Evolutionary conservation across 345 rosid genomes (phyloP), one percentile per base, ranked within the genome.

Genomic region (Pseudoturritis turrita): DNA sequence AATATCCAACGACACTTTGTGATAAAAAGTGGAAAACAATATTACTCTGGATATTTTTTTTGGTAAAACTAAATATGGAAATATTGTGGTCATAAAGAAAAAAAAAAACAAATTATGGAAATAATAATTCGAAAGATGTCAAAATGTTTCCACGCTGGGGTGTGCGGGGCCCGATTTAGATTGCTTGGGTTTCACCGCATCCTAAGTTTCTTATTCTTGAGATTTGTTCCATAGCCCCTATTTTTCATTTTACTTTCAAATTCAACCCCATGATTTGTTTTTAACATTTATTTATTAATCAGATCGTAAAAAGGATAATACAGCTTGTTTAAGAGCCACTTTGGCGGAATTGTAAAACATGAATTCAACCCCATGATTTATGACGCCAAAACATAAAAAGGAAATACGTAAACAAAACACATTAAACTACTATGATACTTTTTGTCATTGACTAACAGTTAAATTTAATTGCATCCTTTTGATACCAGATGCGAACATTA

Each of bases 101-200:
- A 17, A 15, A 19, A 47, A 22, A 5, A 37, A 4, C 0, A n/a
- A n/a, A 14, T 4, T 3, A 29, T 12, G 29, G 25, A 46, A 63
- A 36, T 39, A 57, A 73, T 68, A 40, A 68, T 75, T 51, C 15
- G 14, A 51, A 43, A 62, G 47, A 67, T 52, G 35, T 26, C 63
- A 50, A 33, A 51, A 71, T 72, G 77, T 73, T 70, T 35, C 74
- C 58, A 70, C 12, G 70, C 23, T 62, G 61, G 68, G 31, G 55
- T 55, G 35, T 25, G 62, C 25, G 73, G 83, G 81, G 35, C 70
- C 81, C 80, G 52, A 4, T 25, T 28, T 78, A 66, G 86, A 87
- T 83, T 83, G 87, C 96, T 85, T 83, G 94, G 90, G 70, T 85
- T 88, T 90, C 91, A 86, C 81, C 87, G 73, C 86, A 82, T 74